phyloP scores from a whole-genome alignment of 1,284 basidiomycete genomes.

The Anthracocystis setariae region DNA sequence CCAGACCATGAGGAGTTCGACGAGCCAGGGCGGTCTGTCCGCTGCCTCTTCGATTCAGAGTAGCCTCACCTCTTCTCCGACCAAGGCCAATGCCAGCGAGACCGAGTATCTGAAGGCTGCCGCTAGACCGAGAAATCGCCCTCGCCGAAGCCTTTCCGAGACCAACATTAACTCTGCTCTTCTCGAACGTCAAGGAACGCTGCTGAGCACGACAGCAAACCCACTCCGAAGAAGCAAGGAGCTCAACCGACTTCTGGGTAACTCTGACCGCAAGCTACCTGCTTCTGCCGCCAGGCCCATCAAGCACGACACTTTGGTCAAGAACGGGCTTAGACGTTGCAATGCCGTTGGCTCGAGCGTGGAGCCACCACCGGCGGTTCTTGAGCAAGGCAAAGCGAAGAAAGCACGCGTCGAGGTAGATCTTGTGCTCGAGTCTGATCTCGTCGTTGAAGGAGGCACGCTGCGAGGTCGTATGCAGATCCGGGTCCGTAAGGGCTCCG shows the following conservation, averaged over 20 bases:
- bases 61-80: conserved; percentile 8
- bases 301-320: conserved; percentile 6
- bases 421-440: conserved; percentile 79
- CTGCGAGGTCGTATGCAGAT: conserved; percentile 80
- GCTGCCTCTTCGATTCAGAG: conserved; percentile 4
- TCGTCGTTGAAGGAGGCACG: conserved; percentile 82
- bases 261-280: conserved; percentile 46
- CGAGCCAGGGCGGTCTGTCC: conserved; percentile 16
- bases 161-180: conserved; percentile 22
- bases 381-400: conserved; percentile 58
- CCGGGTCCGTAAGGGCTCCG: conserved; percentile 74
- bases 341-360: conserved; percentile 24
- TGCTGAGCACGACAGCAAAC: conserved; percentile 53
- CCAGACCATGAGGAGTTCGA: conserved; percentile 16
- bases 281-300: conserved; percentile 26
- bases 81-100: neutral
- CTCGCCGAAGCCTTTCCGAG: conserved; percentile 37
- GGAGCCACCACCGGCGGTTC: conserved; percentile 35
- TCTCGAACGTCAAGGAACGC: conserved; percentile 55
- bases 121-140: conserved; percentile 30
- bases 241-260: conserved; percentile 54
- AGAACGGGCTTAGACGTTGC: conserved; percentile 23
- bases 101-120: neutral
- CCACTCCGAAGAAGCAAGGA: conserved; percentile 56
- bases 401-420: conserved; percentile 85